A percentile compares a stretch with the other conserved stretches of the same genome.
These are phyloP conservation scores for Strobilomyces dryophilus DNA, from an alignment of 768 basidiomycete genomes.

Conservation along the genomic window DNA sequence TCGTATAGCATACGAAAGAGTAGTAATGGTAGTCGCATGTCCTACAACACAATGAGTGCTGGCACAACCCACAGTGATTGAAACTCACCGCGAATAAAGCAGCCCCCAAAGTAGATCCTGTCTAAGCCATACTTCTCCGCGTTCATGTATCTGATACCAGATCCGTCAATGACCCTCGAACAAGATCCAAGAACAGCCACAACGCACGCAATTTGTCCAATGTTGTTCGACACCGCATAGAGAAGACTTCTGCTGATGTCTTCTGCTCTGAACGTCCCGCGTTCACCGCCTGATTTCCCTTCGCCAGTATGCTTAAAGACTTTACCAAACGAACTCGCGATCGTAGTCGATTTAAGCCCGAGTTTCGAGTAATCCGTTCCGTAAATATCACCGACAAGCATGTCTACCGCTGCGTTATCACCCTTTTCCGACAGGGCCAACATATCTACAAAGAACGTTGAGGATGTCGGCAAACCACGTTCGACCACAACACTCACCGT, in stretches of 20 bases:
- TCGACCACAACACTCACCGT: conserved; percentile 60
- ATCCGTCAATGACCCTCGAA: conserved; percentile 11
- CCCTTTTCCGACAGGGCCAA: conserved; percentile 88
- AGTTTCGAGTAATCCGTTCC: conserved; percentile 95
- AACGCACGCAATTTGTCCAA: conserved; percentile 98
- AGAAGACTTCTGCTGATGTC: conserved; percentile 93
- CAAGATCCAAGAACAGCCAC: conserved; percentile 6
- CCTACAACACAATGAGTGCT: conserved; percentile 44
- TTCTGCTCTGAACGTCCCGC: conserved; percentile 77
- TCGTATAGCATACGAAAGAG: conserved; percentile 96
- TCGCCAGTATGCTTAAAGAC: conserved; percentile 86
- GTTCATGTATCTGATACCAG: conserved; percentile 74
- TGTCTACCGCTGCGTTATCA: conserved; percentile 92
- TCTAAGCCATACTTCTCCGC: conserved; percentile 97
- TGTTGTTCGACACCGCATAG: conserved; percentile 98
- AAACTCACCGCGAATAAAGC: conserved; percentile 88
- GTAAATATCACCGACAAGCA: conserved; percentile 99
- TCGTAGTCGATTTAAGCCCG: conserved; percentile 95
- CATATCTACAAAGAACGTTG: conserved; percentile 68
- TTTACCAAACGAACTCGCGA: conserved; percentile 97
- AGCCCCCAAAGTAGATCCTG: conserved; percentile 98
- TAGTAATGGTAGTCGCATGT: conserved; percentile 95
- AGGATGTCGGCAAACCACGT: not conserved
- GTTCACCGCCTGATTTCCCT: conserved; percentile 38
- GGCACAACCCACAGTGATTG: not conserved